Conservation (phyloP, 2,329 filamentous ascomycete species). For the Cladorrhinum sp. region DNA sequence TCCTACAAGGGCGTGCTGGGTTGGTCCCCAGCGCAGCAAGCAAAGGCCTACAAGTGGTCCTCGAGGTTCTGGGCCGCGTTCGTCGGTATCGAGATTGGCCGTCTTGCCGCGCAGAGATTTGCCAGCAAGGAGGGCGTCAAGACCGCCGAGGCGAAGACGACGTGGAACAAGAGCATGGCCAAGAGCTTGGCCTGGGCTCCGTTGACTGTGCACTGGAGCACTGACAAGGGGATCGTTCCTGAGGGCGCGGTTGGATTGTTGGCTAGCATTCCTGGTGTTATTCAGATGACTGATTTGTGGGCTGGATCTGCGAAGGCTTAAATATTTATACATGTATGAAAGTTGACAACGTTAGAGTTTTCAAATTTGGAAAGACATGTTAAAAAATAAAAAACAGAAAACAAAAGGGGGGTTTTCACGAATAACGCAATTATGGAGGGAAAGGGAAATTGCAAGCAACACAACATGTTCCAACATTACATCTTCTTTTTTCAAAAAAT, state of each 20-base stretch:
- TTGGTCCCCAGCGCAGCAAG: constrained; percentile 54
- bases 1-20: constrained; percentile 67
- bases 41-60: constrained; percentile 66
- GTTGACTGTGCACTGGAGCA: constrained; percentile 64
- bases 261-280: constrained; percentile 43
- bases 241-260: constrained; percentile 42
- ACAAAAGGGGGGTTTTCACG: too few species aligned
- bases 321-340: background rate
- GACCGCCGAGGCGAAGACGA: constrained; percentile 41
- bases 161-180: constrained; percentile 36
- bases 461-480: too few species aligned
- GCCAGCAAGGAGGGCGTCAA: constrained; percentile 27
- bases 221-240: constrained; percentile 56
- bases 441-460: background rate
- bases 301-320: constrained; percentile 30
- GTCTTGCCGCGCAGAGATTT: constrained; percentile 52
- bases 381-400: background rate
- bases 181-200: constrained; percentile 28
- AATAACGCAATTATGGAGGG: background rate
- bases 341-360: too few species aligned
- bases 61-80: constrained; percentile 77
- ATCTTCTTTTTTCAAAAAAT: background rate
- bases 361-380: too few species aligned
- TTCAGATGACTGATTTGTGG: constrained; percentile 48
- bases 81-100: constrained; percentile 70